A percentile compares a stretch with the other conserved stretches of the same genome.
Evolutionary conservation across 2,329 filamentous ascomycete genomes (phyloP).

Genomic region (Rhinocladiella mackenziei): DNA sequence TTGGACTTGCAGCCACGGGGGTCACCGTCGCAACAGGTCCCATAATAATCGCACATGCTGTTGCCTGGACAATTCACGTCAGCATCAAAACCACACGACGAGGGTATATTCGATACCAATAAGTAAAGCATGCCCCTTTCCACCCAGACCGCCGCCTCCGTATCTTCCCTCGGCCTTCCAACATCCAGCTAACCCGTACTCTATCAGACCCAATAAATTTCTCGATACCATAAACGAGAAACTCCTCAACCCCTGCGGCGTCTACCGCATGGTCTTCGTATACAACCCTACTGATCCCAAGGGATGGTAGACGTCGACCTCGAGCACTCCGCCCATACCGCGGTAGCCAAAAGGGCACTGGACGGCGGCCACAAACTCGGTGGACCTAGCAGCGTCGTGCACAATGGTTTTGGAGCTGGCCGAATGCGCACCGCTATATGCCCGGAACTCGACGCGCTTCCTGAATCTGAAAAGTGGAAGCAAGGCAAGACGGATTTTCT

Average conservation of each 20-base stretch:
- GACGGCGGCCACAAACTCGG: neutral
- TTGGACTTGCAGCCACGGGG: neutral
- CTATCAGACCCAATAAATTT: neutral
- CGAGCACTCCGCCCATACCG: neutral
- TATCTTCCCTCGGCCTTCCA: too few relatives aligned
- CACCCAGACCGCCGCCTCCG: too few relatives aligned
- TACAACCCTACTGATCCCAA: neutral
- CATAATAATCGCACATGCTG: neutral
- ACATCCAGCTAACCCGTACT: too few relatives aligned
- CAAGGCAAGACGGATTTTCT: neutral
- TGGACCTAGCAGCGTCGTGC: neutral
- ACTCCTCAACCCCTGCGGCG: neutral
- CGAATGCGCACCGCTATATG: neutral
- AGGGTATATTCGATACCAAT: neutral
- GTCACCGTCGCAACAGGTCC: neutral
- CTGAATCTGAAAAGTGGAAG: neutral
- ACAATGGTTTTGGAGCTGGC: neutral
- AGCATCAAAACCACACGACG: neutral
- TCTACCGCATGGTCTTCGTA: neutral
- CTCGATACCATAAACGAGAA: neutral
- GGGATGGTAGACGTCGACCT: neutral
- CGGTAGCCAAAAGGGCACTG: neutral
- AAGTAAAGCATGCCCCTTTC: neutral
- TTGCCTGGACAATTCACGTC: neutral
- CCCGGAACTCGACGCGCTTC: neutral